These are phyloP conservation scores for Trichopus zeylanicus DNA, from an alignment of 116 monocot species.

Conservation along the genomic window DNA sequence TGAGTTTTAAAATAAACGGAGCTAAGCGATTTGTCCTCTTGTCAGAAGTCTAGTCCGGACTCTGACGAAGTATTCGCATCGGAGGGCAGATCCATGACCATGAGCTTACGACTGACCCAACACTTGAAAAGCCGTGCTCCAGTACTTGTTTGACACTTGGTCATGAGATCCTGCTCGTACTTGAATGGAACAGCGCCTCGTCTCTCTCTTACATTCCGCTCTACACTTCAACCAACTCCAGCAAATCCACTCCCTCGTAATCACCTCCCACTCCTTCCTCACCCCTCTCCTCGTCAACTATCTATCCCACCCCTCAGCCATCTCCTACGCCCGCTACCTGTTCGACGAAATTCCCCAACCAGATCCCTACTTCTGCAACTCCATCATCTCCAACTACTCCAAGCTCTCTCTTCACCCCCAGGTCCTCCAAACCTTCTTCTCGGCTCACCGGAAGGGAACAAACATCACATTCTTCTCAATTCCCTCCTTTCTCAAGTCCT, in stretches of 20 bases:
- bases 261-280: constrained; percentile 11
- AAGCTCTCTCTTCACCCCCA: constrained; percentile 48
- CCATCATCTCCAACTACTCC: constrained; percentile 42
- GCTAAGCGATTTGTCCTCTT: no score
- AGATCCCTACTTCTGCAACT: constrained; percentile 22
- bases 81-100: no score
- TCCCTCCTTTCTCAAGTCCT: constrained; percentile 47
- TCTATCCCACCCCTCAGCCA: constrained; percentile 14
- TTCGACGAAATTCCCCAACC: constrained; percentile 45
- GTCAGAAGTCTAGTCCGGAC: no score
- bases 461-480: constrained; percentile 24
- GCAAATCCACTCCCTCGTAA: constrained; percentile 35
- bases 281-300: constrained; percentile 18
- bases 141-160: no score
- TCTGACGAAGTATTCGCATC: no score
- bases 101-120: no score
- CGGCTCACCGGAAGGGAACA: constrained; percentile 15
- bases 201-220: constrained; percentile 13
- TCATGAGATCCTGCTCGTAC: no score
- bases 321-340: constrained; percentile 38
- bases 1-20: no score
- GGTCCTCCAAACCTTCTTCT: constrained; percentile 31
- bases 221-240: constrained; percentile 15
- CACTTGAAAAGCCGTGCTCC: no score
- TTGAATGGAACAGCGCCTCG: constrained; percentile 4